Percentiles rank a stretch among this genome's conserved stretches.
Evolutionary conservation across 2,329 filamentous ascomycete species (phyloP).

Genomic region (Calonectria leucothoes): DNA sequence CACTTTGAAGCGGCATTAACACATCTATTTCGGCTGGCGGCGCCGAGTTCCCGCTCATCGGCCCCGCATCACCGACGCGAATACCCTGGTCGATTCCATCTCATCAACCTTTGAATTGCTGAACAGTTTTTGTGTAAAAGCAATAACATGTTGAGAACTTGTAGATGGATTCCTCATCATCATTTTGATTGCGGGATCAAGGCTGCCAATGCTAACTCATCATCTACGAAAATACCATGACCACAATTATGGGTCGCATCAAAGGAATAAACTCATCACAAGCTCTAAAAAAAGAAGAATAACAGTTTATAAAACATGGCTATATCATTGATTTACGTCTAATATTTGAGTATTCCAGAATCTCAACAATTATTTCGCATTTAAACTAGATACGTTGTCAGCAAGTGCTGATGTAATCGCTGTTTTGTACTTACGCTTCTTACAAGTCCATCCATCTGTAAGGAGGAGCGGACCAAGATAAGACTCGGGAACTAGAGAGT

Average conservation of each 20-base stretch:
- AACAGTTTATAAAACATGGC: background rate
- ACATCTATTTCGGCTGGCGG: background rate
- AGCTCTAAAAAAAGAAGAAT: background rate
- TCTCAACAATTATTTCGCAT: background rate
- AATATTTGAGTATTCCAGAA: background rate
- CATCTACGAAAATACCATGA: background rate
- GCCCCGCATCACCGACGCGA: background rate
- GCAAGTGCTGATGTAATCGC: background rate
- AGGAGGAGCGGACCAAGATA: slow-evolving; percentile 39
- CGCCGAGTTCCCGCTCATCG: background rate
- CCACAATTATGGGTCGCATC: background rate
- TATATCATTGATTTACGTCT: background rate
- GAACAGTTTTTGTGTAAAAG: background rate
- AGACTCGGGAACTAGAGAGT: slow-evolving; percentile 33
- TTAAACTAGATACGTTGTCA: background rate
- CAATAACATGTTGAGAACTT: background rate
- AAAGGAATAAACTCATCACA: background rate
- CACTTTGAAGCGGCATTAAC: background rate
- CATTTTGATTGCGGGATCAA: background rate
- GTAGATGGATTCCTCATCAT: background rate
- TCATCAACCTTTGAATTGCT: background rate
- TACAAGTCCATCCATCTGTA: slow-evolving; percentile 7
- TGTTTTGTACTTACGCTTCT: slow-evolving; percentile 1
- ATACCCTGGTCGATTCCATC: background rate
- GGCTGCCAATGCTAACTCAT: background rate